Percentiles rank a stretch among this genome's conserved stretches.
Evolutionary conservation across 768 basidiomycete genomes (phyloP).

Genomic region (Suillus lakei): DNA sequence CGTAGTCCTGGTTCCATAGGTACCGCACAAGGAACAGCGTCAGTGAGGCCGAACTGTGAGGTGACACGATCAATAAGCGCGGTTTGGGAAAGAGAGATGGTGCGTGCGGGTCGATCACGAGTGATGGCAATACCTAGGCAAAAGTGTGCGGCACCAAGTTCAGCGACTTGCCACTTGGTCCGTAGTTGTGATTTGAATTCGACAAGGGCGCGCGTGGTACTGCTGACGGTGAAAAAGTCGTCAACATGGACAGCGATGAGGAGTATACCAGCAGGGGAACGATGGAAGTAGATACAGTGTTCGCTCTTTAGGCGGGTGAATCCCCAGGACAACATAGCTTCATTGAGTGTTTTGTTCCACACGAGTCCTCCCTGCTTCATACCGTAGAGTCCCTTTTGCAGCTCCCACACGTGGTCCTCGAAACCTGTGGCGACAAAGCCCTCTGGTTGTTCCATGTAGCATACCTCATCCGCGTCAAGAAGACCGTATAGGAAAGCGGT

Average conservation of each 20-base stretch:
- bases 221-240: no score
- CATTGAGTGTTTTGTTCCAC: constrained; percentile 2
- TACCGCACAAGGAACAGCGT: constrained; percentile 25
- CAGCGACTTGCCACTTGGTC: no score
- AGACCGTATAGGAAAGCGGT: constrained; percentile 44
- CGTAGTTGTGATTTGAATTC: no score
- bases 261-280: no score
- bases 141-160: no score
- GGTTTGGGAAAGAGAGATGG: constrained; percentile 24
- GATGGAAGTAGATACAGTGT: no score
- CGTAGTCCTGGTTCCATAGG: constrained; percentile 20
- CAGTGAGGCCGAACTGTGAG: constrained; percentile 24
- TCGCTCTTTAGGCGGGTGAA: not conserved
- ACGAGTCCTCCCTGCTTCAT: constrained; percentile 6
- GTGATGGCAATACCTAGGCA: constrained; percentile 26
- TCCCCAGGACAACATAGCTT: not conserved
- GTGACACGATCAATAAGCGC: constrained; percentile 26
- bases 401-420: not conserved
- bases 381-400: not conserved
- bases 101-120: constrained; percentile 12
- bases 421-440: constrained; percentile 15
- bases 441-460: constrained; percentile 48
- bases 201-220: no score
- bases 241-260: no score
- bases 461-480: constrained; percentile 33